phyloP scores from a whole-genome alignment of 225 moss, liverwort and hornwort genomes.

The Lunularia cruciata region DNA sequence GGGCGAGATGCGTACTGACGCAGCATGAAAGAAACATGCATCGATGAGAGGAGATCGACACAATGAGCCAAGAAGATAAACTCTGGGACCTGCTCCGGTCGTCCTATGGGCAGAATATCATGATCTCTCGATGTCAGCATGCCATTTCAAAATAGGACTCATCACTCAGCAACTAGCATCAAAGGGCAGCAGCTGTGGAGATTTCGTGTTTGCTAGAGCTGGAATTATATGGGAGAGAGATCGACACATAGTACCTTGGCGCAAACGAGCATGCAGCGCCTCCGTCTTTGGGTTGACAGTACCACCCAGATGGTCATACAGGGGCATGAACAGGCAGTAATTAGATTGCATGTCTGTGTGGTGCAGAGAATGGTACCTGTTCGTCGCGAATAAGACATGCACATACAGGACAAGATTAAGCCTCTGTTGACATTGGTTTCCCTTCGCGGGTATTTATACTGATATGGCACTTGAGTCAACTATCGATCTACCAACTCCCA shows the following conservation, averaged over 20 bases:
- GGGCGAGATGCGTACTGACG: conserved; percentile 65
- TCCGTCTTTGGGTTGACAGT: conserved; percentile 66
- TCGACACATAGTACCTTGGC: conserved; percentile 42
- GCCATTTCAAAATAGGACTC: not conserved
- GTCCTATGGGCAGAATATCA: conserved; percentile 36
- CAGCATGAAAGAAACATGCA: conserved; percentile 71
- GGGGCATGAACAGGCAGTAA: conserved; percentile 90
- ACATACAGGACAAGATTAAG: too few species aligned
- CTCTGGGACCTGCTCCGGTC: conserved; percentile 54
- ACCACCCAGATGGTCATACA: conserved; percentile 83
- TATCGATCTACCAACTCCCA: too few species aligned
- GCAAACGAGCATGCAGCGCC: conserved; percentile 39
- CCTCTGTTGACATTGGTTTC: too few species aligned
- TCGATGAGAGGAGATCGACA: conserved; percentile 71
- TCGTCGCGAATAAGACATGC: not conserved
- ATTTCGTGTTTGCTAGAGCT: not conserved
- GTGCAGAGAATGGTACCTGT: conserved; percentile 90
- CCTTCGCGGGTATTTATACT: too few species aligned
- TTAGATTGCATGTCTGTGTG: conserved; percentile 65
- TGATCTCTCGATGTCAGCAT: not conserved
- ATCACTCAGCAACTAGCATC: not conserved
- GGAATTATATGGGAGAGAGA: not conserved
- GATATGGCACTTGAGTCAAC: too few species aligned
- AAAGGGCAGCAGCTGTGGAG: not conserved
- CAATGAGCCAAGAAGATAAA: conserved; percentile 90